Base-by-base conservation (phyloP, 225 moss, liverwort and hornwort species). In the Sphagnum tenellum region DNA sequence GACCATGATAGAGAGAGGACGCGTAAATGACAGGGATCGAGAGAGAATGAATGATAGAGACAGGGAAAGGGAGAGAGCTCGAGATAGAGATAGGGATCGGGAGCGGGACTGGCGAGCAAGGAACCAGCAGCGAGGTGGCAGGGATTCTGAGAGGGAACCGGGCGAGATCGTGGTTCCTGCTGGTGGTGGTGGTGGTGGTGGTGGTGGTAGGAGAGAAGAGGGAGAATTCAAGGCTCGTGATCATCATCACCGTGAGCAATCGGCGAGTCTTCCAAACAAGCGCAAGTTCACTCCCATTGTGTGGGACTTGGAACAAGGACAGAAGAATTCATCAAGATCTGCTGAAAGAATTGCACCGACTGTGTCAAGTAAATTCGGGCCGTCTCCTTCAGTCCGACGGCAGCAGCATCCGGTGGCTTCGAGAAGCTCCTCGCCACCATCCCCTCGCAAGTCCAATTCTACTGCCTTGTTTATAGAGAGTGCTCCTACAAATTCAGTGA, bases 251-350 rank as follows among this genome's bases (percentile, higher is more conserved):
- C 50, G 61, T 45, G 45, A 45, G 46, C 9, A 10, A 12, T 61
- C 46, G 45, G 45, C 64, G 47, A 70, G 46, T 48, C 61, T 52
- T 59, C 81, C 83, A 12, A 90, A 79, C 72, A 98, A 90, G 67
- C 89, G 93, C 49, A 98, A 93, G 76, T 90, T 89, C 70, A 87
- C 85, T 65, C 90, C 90, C n/a, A 98, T 98, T 56, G 98, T 93
- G 48, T 98, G 93, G 98, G 93, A 98, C 70, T 79, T 90, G 46
- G 93, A 98, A 66, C 93, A 98, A 54, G 82, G 88, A 50, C 88
- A 88, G 72, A 67, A 63, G 68, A 81, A 75, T 48, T 67, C 86
- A 13, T 79, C 75, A 29, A 50, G 86, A 64, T 72, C 77, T 50
- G 70, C 79, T 55, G 64, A 61, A 14, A 76, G 73, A 50, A 76